These are phyloP conservation scores for Fragaria ananassa DNA, from an alignment of 306 rosid genomes.

Conservation along the genomic window DNA sequence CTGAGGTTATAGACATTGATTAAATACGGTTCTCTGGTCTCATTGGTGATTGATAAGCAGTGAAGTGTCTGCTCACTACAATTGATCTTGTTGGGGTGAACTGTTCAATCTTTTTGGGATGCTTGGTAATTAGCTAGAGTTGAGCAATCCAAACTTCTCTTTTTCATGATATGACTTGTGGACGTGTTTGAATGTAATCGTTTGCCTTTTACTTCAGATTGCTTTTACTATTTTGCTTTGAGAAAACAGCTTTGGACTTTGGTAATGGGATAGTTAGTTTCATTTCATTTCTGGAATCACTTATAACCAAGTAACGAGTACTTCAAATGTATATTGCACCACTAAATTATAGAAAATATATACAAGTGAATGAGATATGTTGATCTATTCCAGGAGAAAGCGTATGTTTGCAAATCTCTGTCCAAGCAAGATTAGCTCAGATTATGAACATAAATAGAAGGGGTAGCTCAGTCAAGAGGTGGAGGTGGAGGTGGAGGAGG, in stretches of 20 bases:
- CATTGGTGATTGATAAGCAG: neutral
- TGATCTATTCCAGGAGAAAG: too few species aligned
- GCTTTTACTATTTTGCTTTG: neutral
- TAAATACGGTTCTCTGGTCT: neutral
- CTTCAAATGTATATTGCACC: neutral
- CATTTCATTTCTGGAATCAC: neutral
- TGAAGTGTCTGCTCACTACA: neutral
- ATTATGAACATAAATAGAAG: neutral
- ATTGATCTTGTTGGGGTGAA: neutral
- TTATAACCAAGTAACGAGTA: neutral
- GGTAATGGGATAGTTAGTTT: neutral
- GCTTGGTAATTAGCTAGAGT: neutral
- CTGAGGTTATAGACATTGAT: conserved; percentile 12
- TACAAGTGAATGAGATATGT: neutral
- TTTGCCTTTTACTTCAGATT: neutral
- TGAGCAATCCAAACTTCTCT: neutral
- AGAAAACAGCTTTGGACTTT: neutral
- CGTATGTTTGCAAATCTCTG: neutral
- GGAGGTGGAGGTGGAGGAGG: too few species aligned
- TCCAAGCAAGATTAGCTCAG: neutral
- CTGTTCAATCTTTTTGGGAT: neutral
- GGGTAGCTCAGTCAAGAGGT: too few species aligned
- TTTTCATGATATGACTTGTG: neutral
- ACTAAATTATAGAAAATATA: neutral
- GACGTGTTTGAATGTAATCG: neutral